Conservation (phyloP, 768 basidiomycete species). For the Lentinula detonsa region DNA sequence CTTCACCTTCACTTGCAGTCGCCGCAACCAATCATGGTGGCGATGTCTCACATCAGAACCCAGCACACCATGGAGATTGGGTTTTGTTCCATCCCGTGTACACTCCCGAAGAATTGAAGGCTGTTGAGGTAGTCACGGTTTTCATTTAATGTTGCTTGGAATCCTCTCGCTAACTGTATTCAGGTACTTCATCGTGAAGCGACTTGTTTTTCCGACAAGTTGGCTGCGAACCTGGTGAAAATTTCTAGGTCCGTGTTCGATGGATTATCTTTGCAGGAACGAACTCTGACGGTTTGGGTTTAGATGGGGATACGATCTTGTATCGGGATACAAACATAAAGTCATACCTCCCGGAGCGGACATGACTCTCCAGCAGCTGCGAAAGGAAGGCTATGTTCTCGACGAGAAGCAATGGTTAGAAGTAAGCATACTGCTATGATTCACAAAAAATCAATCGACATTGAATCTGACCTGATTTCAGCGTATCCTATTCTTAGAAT, state of each 20-base stretch:
- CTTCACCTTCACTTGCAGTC: not conserved
- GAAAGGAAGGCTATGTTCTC: slow-evolving; percentile 69
- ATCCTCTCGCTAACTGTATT: slow-evolving; percentile 5
- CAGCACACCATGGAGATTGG: slow-evolving; percentile 70
- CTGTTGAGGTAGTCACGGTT: slow-evolving; percentile 51
- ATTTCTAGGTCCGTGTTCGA: slow-evolving; percentile 34
- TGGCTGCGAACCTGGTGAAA: slow-evolving; percentile 61
- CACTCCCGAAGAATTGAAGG: slow-evolving; percentile 60
- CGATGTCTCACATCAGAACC: slow-evolving; percentile 11
- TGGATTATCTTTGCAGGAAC: not conserved
- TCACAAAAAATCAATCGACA: not conserved
- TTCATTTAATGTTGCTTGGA: not conserved
- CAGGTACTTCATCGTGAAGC: slow-evolving; percentile 69
- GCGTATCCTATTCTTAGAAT: slow-evolving; percentile 68
- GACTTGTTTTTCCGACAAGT: slow-evolving; percentile 63
- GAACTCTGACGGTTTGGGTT: not conserved
- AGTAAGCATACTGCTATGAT: slow-evolving; percentile 28
- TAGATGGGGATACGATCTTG: slow-evolving; percentile 73
- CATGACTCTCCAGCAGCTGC: slow-evolving; percentile 68
- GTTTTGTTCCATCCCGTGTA: slow-evolving; percentile 94
- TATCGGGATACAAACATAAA: slow-evolving; percentile 81
- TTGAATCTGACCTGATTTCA: slow-evolving; percentile 11
- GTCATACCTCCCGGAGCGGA: slow-evolving; percentile 52
- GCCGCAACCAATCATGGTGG: not conserved
- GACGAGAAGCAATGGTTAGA: slow-evolving; percentile 72